Base-by-base conservation (phyloP, 306 rosid genomes). In the Carpinus viminea region DNA sequence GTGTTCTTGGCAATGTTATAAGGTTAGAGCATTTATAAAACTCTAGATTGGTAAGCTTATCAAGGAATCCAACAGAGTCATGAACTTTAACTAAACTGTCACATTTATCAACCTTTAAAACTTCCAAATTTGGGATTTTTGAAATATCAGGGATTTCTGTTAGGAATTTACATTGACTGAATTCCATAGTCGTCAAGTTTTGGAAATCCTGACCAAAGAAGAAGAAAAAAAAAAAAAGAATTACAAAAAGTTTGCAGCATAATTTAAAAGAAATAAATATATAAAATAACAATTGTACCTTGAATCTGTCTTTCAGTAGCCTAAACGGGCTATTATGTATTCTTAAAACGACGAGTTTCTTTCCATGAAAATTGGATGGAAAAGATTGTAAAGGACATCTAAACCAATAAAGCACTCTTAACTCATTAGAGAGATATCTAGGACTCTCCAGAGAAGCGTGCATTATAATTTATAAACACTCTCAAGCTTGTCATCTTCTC, bases 51-150 rank as follows among this genome's bases (percentile, higher is more conserved):
- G 54, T 62, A 74, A 75, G 84, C 3, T 70, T 12, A 70, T 43
- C 47, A 34, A 75, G 80, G 51, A 46, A 43, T 4, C 84, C 84
- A 70, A 81, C 45, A 3, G 78, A 70, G 24, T 61, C 12, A 71
- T 81, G 69, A 60, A 81, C 43, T 17, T 70, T 21, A 34, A 36
- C 46, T 51, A 81, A 12, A 62, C 53, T 75, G 5, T 36, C 16
- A 36, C 84, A 81, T 0, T 1, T 1, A 24, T 24, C 26, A 24
- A 24, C 26, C 1, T 24, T 18, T 56, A 2, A 75, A 51, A 73
- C 81, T 5, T 61, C 60, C 59, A 84, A 68, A 77, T 80, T 84
- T 21, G 87, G 57, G 21, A 17, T 53, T 18, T 21, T 4, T 16
- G 57, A 15, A 15, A 53, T 15, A 16, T 53, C 9, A 15, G 57